Evolutionary conservation across 2,329 filamentous ascomycete genomes (phyloP).

Genomic region (Periconia sp.): DNA sequence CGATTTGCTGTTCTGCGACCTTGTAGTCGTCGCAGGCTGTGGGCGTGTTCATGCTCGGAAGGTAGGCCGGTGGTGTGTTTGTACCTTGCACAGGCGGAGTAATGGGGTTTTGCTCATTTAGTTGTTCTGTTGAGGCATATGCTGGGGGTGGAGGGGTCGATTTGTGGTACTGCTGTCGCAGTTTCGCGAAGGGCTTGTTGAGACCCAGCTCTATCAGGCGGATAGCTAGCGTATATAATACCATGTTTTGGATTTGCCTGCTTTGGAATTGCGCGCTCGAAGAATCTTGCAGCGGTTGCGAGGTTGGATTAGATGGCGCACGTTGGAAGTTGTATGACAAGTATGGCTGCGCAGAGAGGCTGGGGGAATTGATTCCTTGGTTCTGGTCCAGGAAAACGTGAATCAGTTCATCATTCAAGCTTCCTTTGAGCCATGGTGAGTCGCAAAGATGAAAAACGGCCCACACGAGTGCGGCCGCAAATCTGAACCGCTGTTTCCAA

Average conservation of each 20-base stretch:
- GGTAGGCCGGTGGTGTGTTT: no score
- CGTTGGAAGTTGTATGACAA: slow-evolving; percentile 3
- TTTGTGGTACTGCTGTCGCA: not conserved
- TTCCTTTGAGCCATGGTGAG: slow-evolving; percentile 7
- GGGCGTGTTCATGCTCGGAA: no score
- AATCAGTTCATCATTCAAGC: not conserved
- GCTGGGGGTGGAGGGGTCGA: not conserved
- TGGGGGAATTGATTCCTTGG: not conserved
- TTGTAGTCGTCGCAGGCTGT: slow-evolving; percentile 5
- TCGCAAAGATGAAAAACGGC: slow-evolving; percentile 10
- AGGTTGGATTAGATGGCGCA: no score
- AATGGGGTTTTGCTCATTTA: not conserved
- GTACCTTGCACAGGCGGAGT: not conserved
- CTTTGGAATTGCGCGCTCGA: no score
- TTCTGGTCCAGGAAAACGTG: slow-evolving; percentile 3
- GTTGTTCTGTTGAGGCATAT: not conserved
- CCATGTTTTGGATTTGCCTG: no score
- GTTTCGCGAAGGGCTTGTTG: slow-evolving; percentile 2
- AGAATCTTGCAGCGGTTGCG: no score
- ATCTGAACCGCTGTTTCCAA: slow-evolving; percentile 10
- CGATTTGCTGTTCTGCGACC: slow-evolving; percentile 3
- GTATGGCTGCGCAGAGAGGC: slow-evolving; percentile 2
- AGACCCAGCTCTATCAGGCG: slow-evolving; percentile 12
- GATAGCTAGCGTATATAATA: slow-evolving; percentile 11
- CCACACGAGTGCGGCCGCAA: slow-evolving; percentile 10